Base-by-base conservation (phyloP, 805 yeast genomes). In the Wickerhamomyces rabaulensis region DNA sequence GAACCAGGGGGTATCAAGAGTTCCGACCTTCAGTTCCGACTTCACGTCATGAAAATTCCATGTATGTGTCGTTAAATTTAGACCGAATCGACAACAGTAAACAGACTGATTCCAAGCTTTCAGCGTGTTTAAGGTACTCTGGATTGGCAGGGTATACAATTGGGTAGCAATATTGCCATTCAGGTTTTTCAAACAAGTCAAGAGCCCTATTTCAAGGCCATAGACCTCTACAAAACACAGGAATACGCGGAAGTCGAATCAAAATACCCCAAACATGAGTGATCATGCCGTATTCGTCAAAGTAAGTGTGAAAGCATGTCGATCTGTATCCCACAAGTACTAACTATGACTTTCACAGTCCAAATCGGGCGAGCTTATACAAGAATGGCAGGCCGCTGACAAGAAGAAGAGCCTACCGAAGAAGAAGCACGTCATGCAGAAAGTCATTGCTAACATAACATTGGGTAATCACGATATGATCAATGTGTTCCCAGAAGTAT, bases 391-490 rank as follows among this genome's bases (percentile, higher is more conserved):
- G 27, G 56, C 52, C 35, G 52, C 60, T 7, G 70, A 69, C 23
- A 70, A 68, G 49, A 74, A 70, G 59, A 73, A 71, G 54, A 58
- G 62, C 21, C 60, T 55, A 3, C 47, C 65, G n/a, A 69, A 64
- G 51, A 62, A 62, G 41, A 79, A 75, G 54, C 66, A 69, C 10
- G 74, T 82, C 1, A 62, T 92, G 57, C 83, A 82, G 62, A 86
- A 85, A 57, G 76, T 89, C 23, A 73, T 91, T 8, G 92, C 96
- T 39, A 91, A 90, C 64, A 75, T 89, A 64, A 84, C 95, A 6
- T 73, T 89, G 65, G 89, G 90, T 42, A 88, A 87, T 62, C 75
- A 75, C 46, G 97, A 92, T 59, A 79, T 90, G 78, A 71, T 80
- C 10, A 62, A 67, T 17, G 61, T 92, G 45, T 77, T 83, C 57